Evolutionary conservation across 192 early-diverging fungal species (phyloP).

Genomic region (Martensiomyces pterosporus): DNA sequence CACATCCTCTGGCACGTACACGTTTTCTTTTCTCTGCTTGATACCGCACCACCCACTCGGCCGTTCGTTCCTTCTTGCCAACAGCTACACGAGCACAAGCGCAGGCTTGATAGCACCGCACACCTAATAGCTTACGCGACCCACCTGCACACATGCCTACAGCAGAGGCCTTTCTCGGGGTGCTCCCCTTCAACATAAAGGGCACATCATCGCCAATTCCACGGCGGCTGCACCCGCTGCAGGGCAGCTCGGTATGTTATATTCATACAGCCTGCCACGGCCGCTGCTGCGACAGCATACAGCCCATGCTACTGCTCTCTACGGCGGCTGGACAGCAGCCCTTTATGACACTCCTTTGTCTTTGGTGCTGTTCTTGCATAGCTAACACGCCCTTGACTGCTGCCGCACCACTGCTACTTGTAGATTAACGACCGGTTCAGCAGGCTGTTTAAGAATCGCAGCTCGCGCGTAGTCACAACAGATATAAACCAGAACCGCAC

Average conservation of each 20-base stretch:
- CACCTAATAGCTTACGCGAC: too few species aligned
- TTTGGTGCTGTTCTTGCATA: too few species aligned
- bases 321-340: too few species aligned
- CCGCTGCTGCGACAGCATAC: background rate
- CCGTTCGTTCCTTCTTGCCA: background rate
- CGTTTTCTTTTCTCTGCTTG: slow-evolving; percentile 2
- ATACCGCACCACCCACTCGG: too few species aligned
- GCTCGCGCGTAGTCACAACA: slow-evolving; percentile 20
- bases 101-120: background rate
- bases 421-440: slow-evolving; percentile 48
- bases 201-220: slow-evolving; percentile 38
- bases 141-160: slow-evolving; percentile 23
- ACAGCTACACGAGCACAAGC: background rate
- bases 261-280: too few species aligned
- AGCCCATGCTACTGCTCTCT: background rate
- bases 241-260: slow-evolving; percentile 41
- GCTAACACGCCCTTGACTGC: too few species aligned
- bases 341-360: too few species aligned
- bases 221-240: slow-evolving; percentile 34
- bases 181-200: slow-evolving; percentile 44
- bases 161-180: slow-evolving; percentile 43
- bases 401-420: too few species aligned
- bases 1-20: too few species aligned
- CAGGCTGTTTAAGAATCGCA: slow-evolving; percentile 41
- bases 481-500: slow-evolving; percentile 25